Evolutionary conservation across 2,329 filamentous ascomycete genomes (phyloP), one percentile per base, ranked within the genome.

Genomic region (Scytalidium lignicola): DNA sequence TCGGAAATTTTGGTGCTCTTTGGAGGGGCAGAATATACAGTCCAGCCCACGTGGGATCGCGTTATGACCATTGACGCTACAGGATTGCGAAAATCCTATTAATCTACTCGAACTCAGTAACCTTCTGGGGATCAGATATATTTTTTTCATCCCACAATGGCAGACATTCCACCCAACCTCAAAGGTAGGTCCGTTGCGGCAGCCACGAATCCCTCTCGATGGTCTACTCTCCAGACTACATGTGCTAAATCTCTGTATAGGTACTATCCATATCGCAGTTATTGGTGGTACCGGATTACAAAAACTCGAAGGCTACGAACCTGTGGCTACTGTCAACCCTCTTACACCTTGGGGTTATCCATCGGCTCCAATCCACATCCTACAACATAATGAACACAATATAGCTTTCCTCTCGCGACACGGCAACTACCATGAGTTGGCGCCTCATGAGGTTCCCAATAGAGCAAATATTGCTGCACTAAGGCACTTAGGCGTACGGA

Each of bases 381-480:
- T 96, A 62, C 84, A 91, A 68, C 92, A 96, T 77, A 79, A 82
- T 56, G 86, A 86, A 58, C 82, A 85, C 41, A 82, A 88, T 54
- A 81, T 99, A 55, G 93, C 93, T 49, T 99, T 99, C 76, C 82
- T 99, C 59, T 90, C 91, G 55, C 90, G 93, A 41, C 93, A 99
- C 71, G 93, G 93, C 57, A 67, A 83, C 12, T 78, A 93, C 79
- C 93, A 99, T 74, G 81, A 96, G 70, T 78, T 88, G 58, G 90
- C 91, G 5, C 93, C 93, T 0, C 91, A 96, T 65, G 93, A 99
- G 71, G 88, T 99, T n/a, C 90, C 91, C 51, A 82, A 85, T 57
- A 89, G 89, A 55, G 93, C 93, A 70, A 99, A 97, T 75, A 95
- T 99, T 63, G 92, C 93, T n/a, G 93, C 93, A n/a, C 78, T 99